phyloP scores from a whole-genome alignment of 257 asterid genomes.

The Solanum bulbocastanum region DNA sequence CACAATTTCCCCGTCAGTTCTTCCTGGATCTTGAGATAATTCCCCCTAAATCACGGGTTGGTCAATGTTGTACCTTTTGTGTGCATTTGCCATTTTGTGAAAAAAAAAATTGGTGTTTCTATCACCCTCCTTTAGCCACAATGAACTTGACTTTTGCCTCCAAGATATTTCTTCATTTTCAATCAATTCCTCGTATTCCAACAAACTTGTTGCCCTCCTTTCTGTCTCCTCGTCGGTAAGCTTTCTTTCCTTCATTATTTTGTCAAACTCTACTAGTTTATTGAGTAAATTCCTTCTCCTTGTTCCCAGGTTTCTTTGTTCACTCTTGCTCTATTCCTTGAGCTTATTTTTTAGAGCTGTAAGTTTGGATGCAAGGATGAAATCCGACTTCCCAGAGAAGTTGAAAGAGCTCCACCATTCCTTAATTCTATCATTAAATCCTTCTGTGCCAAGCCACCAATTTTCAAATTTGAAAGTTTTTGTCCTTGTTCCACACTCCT shows the following conservation, averaged over 20 bases:
- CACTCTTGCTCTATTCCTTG: background rate
- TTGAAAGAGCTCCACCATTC: background rate
- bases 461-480: background rate
- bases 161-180: background rate
- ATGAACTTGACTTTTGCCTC: background rate
- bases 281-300: background rate
- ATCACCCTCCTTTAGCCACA: background rate
- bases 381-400: background rate
- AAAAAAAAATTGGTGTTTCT: background rate
- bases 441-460: background rate
- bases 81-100: background rate
- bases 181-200: background rate
- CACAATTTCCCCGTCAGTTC: background rate
- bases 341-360: background rate
- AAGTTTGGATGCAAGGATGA: background rate
- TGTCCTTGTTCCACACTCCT: background rate
- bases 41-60: background rate
- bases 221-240: background rate
- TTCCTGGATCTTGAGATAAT: background rate
- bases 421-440: background rate
- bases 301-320: background rate
- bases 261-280: background rate
- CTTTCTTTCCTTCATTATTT: background rate
- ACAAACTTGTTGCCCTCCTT: background rate
- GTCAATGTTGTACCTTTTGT: background rate